Conservation (phyloP, 1,139 yeast genomes). For the Wickerhamiella infanticola region DNA sequence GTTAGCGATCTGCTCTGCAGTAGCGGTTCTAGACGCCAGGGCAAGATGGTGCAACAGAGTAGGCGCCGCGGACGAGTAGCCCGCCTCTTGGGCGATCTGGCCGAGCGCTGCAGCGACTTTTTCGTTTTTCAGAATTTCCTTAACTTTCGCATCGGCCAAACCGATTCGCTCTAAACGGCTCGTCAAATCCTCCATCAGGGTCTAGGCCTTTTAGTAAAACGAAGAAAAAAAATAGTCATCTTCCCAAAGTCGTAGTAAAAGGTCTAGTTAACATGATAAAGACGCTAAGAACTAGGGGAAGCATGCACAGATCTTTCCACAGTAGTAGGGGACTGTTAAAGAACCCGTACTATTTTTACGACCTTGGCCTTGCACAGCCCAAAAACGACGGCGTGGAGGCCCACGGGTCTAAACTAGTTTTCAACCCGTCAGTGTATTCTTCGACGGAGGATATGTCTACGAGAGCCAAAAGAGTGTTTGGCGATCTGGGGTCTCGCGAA, state of each 20-base stretch:
- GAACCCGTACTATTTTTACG: conserved; percentile 25
- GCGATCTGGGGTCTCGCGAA: conserved; percentile 26
- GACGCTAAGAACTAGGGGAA: neutral
- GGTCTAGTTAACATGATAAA: no score
- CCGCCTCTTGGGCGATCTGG: conserved; percentile 36
- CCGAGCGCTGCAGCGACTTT: conserved; percentile 61
- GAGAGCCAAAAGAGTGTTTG: conserved; percentile 20
- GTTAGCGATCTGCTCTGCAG: conserved; percentile 18
- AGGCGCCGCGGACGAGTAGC: conserved; percentile 31
- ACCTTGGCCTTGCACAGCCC: conserved; percentile 12
- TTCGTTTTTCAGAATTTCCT: conserved; percentile 67
- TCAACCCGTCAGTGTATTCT: conserved; percentile 11
- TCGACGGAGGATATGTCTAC: conserved; percentile 12
- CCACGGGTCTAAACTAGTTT: conserved; percentile 2
- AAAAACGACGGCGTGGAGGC: neutral
- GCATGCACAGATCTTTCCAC: neutral
- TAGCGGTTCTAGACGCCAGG: conserved; percentile 18
- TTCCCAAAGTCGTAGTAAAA: no score
- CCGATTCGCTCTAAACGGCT: conserved; percentile 13
- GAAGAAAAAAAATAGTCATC: no score
- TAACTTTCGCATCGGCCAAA: conserved; percentile 14
- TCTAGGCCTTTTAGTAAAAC: no score
- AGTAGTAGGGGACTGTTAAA: conserved; percentile 6
- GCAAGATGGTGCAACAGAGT: conserved; percentile 68
- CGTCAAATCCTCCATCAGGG: conserved; percentile 8